Evolutionary conservation across 2,329 filamentous ascomycete genomes (phyloP), one percentile per base, ranked within the genome.

Genomic region (Ophiosphaerella narmari): DNA sequence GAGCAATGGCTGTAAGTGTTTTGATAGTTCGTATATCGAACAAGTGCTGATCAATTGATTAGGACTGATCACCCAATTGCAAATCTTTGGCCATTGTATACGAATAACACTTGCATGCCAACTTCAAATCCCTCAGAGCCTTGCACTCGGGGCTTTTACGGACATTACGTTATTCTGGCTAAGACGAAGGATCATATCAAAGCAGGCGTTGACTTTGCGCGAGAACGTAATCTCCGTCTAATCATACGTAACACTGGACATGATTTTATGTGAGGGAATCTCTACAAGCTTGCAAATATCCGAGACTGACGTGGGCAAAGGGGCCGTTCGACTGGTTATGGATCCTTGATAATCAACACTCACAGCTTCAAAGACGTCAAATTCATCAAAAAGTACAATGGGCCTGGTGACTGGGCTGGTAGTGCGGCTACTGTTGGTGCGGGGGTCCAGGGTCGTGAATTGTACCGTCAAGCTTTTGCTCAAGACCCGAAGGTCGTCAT

Each of bases 191-290:
- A 57, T 2, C 68, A 72, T 2, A 66, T 73, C 43, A 67, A 69
- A 29, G 63, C 62, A 5, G 70, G 68, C 32, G 59, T 73, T n/a
- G 59, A 68, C 14, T 73, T 73, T 43, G 68, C 70, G 13, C 59
- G 65, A 16, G 50, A 65, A 38, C 55, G 62, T 9, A 71, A 71
- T 36, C 36, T 73, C 34, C 61, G 70, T 7, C 38, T 73, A 6
- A 63, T 72, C 31, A 65, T 73, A 13, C 58, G 68, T 1, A 73
- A 73, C 38, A 73, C 70, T 13, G 70, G 70, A 1, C 70, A 73
- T 51, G 68, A 72, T 37, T 73, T 71, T 53, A 60, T 71, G 60
- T 63, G 29, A 52, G 56, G 26, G 24, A 23, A 1, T 4, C 8
- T 3, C 4, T 40, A 11, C 12, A 23, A 12, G 8, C 7, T 8